Evolutionary conservation across 75 land plant genomes (phyloP).

Genomic region (Isoetes taiwanensis): DNA sequence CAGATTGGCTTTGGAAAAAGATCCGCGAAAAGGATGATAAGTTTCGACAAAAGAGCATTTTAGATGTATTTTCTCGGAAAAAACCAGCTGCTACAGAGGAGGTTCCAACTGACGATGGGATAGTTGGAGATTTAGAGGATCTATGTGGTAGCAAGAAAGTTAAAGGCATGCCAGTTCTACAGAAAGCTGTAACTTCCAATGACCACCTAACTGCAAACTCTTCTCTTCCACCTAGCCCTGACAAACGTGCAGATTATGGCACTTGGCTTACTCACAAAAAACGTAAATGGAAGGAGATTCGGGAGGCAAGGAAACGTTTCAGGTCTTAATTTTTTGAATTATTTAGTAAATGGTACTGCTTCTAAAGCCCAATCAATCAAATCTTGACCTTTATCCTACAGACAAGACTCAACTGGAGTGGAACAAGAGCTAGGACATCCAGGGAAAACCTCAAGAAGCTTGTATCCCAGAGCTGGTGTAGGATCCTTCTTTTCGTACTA

Average conservation of each 20-base stretch:
- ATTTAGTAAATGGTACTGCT: neutral
- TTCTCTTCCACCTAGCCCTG: slow-evolving; percentile 16
- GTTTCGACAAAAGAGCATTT: slow-evolving; percentile 74
- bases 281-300: slow-evolving; percentile 72
- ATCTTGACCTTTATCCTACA: neutral
- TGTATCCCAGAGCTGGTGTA: slow-evolving; percentile 34
- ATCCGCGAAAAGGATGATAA: slow-evolving; percentile 92
- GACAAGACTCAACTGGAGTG: neutral
- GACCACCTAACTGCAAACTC: neutral
- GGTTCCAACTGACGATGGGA: no score
- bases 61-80: slow-evolving; percentile 76
- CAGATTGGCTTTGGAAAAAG: slow-evolving; percentile 96
- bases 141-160: slow-evolving; percentile 26
- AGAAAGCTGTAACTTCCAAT: neutral
- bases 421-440: neutral
- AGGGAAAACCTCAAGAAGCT: slow-evolving; percentile 12
- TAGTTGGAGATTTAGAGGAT: slow-evolving; percentile 64
- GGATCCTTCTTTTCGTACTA: slow-evolving; percentile 57
- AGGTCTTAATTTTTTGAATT: slow-evolving; percentile 22
- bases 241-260: slow-evolving; percentile 60
- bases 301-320: slow-evolving; percentile 52
- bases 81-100: no score
- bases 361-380: neutral
- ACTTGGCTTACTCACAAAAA: slow-evolving; percentile 85
- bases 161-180: neutral